Evolutionary conservation across 129 eudicot genomes (phyloP), one percentile per base, ranked within the genome.

Genomic region (Heracleum sosnowskyi): DNA sequence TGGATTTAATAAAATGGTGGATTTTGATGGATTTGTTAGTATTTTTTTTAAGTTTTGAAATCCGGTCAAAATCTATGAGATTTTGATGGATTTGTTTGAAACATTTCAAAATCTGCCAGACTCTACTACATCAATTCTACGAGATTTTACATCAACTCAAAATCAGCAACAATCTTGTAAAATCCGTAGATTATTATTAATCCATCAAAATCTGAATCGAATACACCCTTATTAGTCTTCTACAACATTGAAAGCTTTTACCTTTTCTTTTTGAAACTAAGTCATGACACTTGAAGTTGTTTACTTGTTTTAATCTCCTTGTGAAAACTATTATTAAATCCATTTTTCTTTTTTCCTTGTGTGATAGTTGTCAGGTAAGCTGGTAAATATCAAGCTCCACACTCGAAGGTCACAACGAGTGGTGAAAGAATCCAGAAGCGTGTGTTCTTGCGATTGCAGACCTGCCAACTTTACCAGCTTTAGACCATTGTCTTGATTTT

Each of bases 391-490:
- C 42, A 35, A 69, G 44, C 74, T 33, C 28, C 74, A 71, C 33
- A 82, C 74, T 4, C 73, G 93, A 42, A 88, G 98, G 69, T 85
- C 90, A 34, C 98, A 91, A 75, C 93, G 97, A 16, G 86, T 91
- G 76, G 98, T 94, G 44, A 85, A 84, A 60, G 97, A 63, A 77
- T 94, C 98, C 7, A 89, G 98, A 90, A 90, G 91, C 70, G 20
- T 91, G 7, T 94, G 98, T 82, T 76, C 85, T 76, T 94, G 97
- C 66, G 93, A 91, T 0, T 94, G 98, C 87, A 91, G 78, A 78
- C 85, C 73, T 39, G 87, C 98, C 40, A 94, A 94, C 74, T 1
- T 39, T 20, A 94, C 96, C 45, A 86, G 66, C 77, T 76, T 84
- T 46, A 64, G 84, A 57, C 73, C 81, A 31, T 55, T 79, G 46